phyloP scores from a whole-genome alignment of 345 rosid genomes.

The Boechera retrofracta region DNA sequence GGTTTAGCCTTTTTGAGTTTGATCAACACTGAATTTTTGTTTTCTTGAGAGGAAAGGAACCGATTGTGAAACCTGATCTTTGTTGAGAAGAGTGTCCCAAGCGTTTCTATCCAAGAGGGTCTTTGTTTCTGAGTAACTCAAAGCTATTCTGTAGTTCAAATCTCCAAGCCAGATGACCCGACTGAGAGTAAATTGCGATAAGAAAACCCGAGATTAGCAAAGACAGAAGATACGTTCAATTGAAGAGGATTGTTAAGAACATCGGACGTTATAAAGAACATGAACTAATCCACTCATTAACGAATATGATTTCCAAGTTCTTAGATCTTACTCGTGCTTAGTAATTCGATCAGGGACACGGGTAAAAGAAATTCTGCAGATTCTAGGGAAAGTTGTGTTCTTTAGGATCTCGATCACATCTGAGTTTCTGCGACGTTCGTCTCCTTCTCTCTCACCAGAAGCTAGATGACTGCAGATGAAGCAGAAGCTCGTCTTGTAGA shows the following conservation, averaged over 20 bases:
- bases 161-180: conserved; percentile 95
- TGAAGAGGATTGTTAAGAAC: not conserved
- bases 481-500: conserved; percentile 87
- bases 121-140: conserved; percentile 78
- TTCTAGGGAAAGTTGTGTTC: conserved; percentile 80
- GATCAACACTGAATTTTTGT: not conserved
- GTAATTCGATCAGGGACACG: conserved; percentile 72
- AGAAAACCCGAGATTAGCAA: not conserved
- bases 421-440: conserved; percentile 78
- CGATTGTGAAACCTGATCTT: conserved; percentile 73
- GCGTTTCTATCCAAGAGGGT: conserved; percentile 60
- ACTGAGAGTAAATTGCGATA: conserved; percentile 42
- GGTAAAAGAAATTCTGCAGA: conserved; percentile 58
- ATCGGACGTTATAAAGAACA: not conserved
- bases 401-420: conserved; percentile 82
- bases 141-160: conserved; percentile 88
- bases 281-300: not conserved
- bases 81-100: conserved; percentile 73
- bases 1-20: conserved; percentile 18
- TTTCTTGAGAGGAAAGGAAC: conserved; percentile 37
- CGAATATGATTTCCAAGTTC: not conserved
- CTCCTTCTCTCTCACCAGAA: conserved; percentile 97
- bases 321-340: conserved; percentile 72
- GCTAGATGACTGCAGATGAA: conserved; percentile 94
- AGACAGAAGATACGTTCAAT: not conserved